Evolutionary conservation across 257 asterid species (phyloP).

Genomic region (Solanum clarkiae): DNA sequence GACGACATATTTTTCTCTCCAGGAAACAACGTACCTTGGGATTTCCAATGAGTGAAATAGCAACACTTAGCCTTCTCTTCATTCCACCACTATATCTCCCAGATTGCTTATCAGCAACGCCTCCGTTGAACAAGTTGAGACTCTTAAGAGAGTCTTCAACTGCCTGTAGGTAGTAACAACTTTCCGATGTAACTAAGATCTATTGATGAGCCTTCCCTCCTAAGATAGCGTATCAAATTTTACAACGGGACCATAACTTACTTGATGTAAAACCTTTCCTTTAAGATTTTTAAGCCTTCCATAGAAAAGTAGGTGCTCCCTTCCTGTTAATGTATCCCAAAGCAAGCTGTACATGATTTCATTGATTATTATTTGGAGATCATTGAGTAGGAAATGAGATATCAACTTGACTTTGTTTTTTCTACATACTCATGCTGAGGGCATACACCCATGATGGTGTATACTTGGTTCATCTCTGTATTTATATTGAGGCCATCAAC

Average conservation of each 20-base stretch:
- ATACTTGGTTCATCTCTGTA: conserved; percentile 66
- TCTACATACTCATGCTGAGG: conserved; percentile 89
- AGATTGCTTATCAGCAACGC: conserved; percentile 87
- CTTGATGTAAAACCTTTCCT: conserved; percentile 59
- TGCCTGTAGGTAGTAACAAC: conserved; percentile 31
- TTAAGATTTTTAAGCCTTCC: conserved; percentile 95
- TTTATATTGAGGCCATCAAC: conserved; percentile 70
- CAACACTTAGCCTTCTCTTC: conserved; percentile 99
- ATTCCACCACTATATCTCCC: conserved; percentile 95
- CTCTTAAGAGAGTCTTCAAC: conserved; percentile 92
- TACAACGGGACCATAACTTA: conserved; percentile 13
- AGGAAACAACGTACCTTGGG: conserved; percentile 50
- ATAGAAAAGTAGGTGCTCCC: conserved; percentile 87
- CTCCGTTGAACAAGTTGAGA: conserved; percentile 79
- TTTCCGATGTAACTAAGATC: background rate
- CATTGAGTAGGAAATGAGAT: background rate
- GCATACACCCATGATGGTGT: conserved; percentile 97
- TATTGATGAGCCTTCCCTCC: background rate
- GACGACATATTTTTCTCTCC: background rate
- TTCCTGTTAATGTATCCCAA: conserved; percentile 82
- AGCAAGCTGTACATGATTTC: conserved; percentile 36
- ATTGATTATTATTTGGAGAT: background rate
- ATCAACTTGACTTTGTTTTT: background rate
- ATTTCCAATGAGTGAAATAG: conserved; percentile 94
- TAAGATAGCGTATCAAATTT: background rate